These are phyloP conservation scores for Fusarium sp. DNA, from an alignment of 2,329 filamentous ascomycete genomes.

Conservation along the genomic window DNA sequence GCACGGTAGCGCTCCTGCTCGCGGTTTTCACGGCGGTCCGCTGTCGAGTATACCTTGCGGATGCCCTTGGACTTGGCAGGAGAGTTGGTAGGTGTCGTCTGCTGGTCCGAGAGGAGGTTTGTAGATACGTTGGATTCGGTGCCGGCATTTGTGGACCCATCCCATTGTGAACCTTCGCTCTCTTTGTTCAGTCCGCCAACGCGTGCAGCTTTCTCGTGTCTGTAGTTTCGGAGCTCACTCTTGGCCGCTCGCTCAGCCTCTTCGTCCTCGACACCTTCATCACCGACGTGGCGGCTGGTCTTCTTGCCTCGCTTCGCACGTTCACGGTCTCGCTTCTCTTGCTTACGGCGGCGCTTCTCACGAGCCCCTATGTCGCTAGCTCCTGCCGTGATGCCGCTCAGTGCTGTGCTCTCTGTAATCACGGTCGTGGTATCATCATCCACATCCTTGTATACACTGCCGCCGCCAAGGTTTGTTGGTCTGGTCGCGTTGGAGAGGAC, in stretches of 20 bases:
- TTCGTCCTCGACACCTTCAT: slow-evolving; percentile 71
- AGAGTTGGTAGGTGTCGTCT: slow-evolving; percentile 65
- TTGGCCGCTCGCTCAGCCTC: slow-evolving; percentile 70
- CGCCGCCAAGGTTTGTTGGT: slow-evolving; percentile 85
- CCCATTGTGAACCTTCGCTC: slow-evolving; percentile 80
- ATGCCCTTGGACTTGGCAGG: slow-evolving; percentile 57
- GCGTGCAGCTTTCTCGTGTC: slow-evolving; percentile 83
- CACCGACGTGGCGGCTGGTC: slow-evolving; percentile 58
- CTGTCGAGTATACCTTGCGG: slow-evolving; percentile 69
- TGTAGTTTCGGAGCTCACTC: slow-evolving; percentile 81
- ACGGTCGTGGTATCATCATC: slow-evolving; percentile 57
- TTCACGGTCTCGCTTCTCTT: slow-evolving; percentile 56
- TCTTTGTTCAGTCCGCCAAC: slow-evolving; percentile 90
- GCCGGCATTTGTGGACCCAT: slow-evolving; percentile 72
- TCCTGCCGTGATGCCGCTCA: slow-evolving; percentile 67
- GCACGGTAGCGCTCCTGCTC: slow-evolving; percentile 64
- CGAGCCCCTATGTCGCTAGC: slow-evolving; percentile 65
- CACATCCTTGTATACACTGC: slow-evolving; percentile 82
- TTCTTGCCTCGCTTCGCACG: slow-evolving; percentile 56
- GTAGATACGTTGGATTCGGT: slow-evolving; percentile 71
- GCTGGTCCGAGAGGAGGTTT: slow-evolving; percentile 67
- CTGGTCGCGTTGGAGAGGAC: slow-evolving; percentile 83
- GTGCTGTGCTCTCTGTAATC: slow-evolving; percentile 55
- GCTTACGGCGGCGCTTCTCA: slow-evolving; percentile 64
- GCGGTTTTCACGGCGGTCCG: slow-evolving; percentile 61